These are phyloP conservation scores for Haplosporangium sp. DNA, from an alignment of 371 early-diverging fungal genomes.

Conservation along the genomic window DNA sequence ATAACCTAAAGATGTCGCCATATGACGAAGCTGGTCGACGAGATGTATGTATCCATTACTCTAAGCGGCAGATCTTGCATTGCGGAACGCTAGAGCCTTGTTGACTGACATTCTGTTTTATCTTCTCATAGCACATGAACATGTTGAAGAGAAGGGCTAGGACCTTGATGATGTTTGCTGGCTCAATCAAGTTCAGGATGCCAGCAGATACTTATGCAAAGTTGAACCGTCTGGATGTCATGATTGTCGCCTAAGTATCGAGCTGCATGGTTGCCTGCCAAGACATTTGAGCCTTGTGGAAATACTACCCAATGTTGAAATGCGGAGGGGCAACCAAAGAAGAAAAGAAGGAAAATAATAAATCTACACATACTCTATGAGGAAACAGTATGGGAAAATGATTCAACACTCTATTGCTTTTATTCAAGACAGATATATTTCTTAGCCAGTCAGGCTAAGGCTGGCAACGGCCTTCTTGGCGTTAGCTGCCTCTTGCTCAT, in stretches of 20 bases:
- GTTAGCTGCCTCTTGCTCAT: slow-evolving; percentile 58
- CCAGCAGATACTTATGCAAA: slow-evolving; percentile 81
- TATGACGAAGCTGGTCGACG: slow-evolving; percentile 57
- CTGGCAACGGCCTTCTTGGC: slow-evolving; percentile 60
- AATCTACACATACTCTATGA: too few species aligned
- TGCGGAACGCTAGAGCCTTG: too few species aligned
- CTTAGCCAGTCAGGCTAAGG: slow-evolving; percentile 4
- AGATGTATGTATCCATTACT: slow-evolving; percentile 29
- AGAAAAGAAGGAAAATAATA: slow-evolving; percentile 7
- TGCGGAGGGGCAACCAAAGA: too few species aligned
- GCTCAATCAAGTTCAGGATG: slow-evolving; percentile 85
- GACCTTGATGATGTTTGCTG: slow-evolving; percentile 80
- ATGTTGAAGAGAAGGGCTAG: slow-evolving; percentile 64
- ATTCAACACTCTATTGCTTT: too few species aligned
- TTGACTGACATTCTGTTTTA: background rate
- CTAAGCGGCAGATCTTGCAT: too few species aligned
- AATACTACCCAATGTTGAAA: too few species aligned
- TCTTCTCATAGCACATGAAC: slow-evolving; percentile 16
- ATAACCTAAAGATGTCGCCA: slow-evolving; percentile 59
- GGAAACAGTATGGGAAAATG: too few species aligned
- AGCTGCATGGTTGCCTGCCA: background rate
- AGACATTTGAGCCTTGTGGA: too few species aligned
- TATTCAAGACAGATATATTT: too few species aligned
- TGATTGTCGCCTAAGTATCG: slow-evolving; percentile 64
- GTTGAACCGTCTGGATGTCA: slow-evolving; percentile 79